Conservation (phyloP, 2,329 filamentous ascomycete genomes). For the Hymenoscyphus salicellus region DNA sequence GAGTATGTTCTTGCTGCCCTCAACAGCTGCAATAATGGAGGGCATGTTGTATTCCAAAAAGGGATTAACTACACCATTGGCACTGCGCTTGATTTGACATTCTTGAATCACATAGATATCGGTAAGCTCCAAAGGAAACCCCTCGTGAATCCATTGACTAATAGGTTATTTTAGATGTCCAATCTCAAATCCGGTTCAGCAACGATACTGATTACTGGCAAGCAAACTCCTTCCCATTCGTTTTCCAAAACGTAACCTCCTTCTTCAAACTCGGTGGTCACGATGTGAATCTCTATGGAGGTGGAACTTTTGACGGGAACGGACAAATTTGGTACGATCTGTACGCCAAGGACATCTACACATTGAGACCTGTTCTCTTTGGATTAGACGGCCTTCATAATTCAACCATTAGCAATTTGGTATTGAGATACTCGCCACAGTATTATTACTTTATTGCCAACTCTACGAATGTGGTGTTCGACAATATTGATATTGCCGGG, state of each 20-base stretch:
- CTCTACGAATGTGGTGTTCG: conserved; percentile 61
- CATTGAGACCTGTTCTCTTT: conserved; percentile 57
- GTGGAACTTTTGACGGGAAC: conserved; percentile 61
- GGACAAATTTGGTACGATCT: conserved; percentile 59
- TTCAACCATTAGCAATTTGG: conserved; percentile 57
- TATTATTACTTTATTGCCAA: conserved; percentile 67
- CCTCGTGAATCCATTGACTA: neutral
- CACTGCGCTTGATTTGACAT: conserved; percentile 63
- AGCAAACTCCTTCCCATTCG: conserved; percentile 59
- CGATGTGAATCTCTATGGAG: conserved; percentile 67
- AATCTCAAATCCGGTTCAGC: conserved; percentile 60
- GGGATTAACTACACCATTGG: conserved; percentile 59
- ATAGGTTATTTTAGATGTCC: conserved; percentile 45
- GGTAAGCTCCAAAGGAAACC: conserved; percentile 38
- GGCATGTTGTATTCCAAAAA: conserved; percentile 53
- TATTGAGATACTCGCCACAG: conserved; percentile 55
- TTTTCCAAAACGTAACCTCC: conserved; percentile 63
- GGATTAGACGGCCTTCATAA: conserved; percentile 55
- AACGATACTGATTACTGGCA: conserved; percentile 69
- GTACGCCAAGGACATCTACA: conserved; percentile 55
- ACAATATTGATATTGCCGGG: conserved; percentile 59
- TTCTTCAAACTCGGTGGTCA: conserved; percentile 66
- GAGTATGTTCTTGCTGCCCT: conserved; percentile 53
- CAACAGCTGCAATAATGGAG: conserved; percentile 58
- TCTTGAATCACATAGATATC: conserved; percentile 61